phyloP scores from a whole-genome alignment of 176 grass and related monocot genomes.

The Coix lacrymajobi region DNA sequence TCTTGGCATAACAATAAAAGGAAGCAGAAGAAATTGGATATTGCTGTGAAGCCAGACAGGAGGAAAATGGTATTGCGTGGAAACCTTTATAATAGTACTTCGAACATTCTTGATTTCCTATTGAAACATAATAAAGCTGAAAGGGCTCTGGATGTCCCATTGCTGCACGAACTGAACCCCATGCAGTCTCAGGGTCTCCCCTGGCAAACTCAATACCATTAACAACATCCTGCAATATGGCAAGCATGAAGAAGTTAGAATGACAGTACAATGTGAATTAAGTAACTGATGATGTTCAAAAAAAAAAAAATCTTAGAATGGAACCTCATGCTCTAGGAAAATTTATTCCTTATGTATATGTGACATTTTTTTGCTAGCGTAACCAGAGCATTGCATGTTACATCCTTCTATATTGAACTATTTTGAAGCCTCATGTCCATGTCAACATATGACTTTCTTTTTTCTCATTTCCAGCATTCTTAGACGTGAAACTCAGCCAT shows the following conservation, averaged over 20 bases:
- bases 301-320: neutral
- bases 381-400: neutral
- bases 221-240: conserved; percentile 69
- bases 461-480: conserved; percentile 11
- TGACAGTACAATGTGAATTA: neutral
- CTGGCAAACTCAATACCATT: conserved; percentile 86
- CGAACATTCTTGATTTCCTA: conserved; percentile 91
- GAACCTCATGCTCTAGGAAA: neutral
- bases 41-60: neutral
- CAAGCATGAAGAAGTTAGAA: conserved; percentile 1
- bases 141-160: conserved; percentile 94
- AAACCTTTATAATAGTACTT: conserved; percentile 76
- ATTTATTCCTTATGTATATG: neutral
- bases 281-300: neutral
- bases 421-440: neutral
- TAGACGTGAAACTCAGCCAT: neutral
- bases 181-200: conserved; percentile 60
- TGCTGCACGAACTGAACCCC: conserved; percentile 79
- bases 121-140: conserved; percentile 69
- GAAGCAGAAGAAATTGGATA: neutral
- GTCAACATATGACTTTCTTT: neutral
- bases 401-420: neutral
- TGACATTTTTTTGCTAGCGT: neutral
- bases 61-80: neutral
- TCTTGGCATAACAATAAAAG: conserved; percentile 3